Base-by-base conservation (phyloP, 805 yeast genomes). In the Isabelozyma pseudorhagii region DNA sequence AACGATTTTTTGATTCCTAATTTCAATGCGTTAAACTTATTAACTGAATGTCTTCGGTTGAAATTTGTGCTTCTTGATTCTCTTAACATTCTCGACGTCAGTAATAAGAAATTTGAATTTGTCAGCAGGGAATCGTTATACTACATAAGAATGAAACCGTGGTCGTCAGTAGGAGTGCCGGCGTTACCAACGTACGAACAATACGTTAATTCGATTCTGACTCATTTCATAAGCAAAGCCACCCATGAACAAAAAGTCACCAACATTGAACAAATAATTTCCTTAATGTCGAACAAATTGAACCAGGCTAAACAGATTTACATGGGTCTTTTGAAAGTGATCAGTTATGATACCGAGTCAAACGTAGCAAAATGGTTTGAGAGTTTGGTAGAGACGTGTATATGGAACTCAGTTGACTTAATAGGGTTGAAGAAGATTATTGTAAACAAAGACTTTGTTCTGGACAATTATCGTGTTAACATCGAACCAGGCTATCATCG, bases 151-250 rank as follows among this genome's bases (percentile, higher is more conserved):
- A 77, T 89, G 79, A 90, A 89, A 63, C 83, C 94, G 4, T 89
- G 87, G 70, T 80, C 85, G 18, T 79, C 90, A 0, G 85, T 91
- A 17, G 96, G 96, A 0, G 82, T 83, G 9, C 97, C 97, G 1
- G 77, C 75, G 28, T 58, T 81, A 40, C 91, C 93, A 3, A 61
- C 72, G 0, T 84, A 67, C 55, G 66, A 59, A 11, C 76, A 75
- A 31, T 75, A 68, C 52, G 40, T 49, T 40, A 52, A 51, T 11
- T 59, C 68, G 2, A 47, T 55, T n/a, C 39, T 41, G 25, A 45
- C 47, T 14, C 39, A 39, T 41, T 44, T 50, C 40, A 40, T 47
- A 44, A 14, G 29, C 8, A 10, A 45, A 40, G 31, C 38, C 46
- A 15, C 45, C 40, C 10, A 29, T 21, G 15, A 47, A 42, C 45